Conservation (phyloP, 176 grass and related monocot species). For the Poa annua region DNA sequence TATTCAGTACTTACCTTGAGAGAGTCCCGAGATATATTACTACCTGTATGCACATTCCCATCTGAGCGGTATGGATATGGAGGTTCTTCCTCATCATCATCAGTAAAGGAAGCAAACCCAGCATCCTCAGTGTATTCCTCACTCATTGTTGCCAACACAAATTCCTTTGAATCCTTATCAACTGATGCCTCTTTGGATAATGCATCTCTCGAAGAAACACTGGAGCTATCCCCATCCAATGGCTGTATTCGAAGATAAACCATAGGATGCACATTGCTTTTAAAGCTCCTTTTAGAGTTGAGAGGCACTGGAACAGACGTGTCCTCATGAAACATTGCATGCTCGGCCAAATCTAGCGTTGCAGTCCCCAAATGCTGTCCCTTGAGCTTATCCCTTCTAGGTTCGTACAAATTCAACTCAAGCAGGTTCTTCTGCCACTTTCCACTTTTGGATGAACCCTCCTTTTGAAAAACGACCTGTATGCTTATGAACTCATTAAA, state of each 20-base stretch:
- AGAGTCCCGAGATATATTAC: constrained; percentile 43
- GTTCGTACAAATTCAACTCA: constrained; percentile 91
- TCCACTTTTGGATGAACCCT: constrained; percentile 71
- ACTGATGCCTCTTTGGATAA: constrained; percentile 64
- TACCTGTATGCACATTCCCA: constrained; percentile 46
- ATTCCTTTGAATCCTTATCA: constrained; percentile 71
- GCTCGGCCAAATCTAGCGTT: constrained; percentile 78
- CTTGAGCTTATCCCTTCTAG: constrained; percentile 83
- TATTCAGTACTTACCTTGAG: constrained; percentile 55
- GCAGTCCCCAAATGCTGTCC: constrained; percentile 86
- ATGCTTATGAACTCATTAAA: constrained; percentile 93
- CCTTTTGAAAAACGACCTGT: constrained; percentile 76
- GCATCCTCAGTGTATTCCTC: constrained; percentile 75
- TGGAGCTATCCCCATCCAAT: constrained; percentile 52
- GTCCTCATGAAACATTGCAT: constrained; percentile 76
- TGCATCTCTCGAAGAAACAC: constrained; percentile 55
- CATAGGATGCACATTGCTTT: constrained; percentile 67
- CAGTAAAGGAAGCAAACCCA: constrained; percentile 84
- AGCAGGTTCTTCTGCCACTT: constrained; percentile 88
- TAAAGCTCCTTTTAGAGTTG: constrained; percentile 77
- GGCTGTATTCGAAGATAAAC: constrained; percentile 79
- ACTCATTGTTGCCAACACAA: constrained; percentile 58
- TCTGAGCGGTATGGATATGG: constrained; percentile 43
- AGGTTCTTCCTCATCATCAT: constrained; percentile 72
- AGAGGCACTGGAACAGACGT: constrained; percentile 65